A percentile compares a stretch with the other conserved stretches of the same genome.
phyloP scores from a whole-genome alignment of 768 basidiomycete species.

The Pleurotus citrinopileatus region DNA sequence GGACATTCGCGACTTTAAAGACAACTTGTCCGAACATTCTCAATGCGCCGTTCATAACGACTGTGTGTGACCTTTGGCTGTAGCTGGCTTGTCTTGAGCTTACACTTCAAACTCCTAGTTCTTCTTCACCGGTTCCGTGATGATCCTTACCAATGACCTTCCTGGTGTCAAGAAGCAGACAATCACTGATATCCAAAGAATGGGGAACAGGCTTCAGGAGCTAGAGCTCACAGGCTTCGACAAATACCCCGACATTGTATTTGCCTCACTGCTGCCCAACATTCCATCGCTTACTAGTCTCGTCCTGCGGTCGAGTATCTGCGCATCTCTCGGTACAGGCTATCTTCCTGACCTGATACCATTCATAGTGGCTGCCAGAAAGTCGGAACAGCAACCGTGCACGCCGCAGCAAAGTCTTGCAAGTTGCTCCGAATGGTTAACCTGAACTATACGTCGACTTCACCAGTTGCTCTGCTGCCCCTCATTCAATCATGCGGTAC shows the following conservation, averaged over 20 bases:
- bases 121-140: constrained; percentile 52
- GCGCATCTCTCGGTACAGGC: neutral
- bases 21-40: constrained; percentile 49
- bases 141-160: constrained; percentile 45
- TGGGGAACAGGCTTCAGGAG: constrained; percentile 37
- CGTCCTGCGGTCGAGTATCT: constrained; percentile 47
- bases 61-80: no score
- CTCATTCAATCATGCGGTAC: constrained; percentile 31
- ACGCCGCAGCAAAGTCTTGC: constrained; percentile 40
- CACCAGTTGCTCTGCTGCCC: constrained; percentile 44
- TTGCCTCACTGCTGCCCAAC: constrained; percentile 46
- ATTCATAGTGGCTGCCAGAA: constrained; percentile 54
- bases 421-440: constrained; percentile 46
- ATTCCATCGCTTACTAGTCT: constrained; percentile 45
- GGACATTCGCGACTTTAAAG: constrained; percentile 49
- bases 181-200: constrained; percentile 38
- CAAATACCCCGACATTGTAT: constrained; percentile 47
- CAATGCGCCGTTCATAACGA: constrained; percentile 50
- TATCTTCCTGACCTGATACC: neutral
- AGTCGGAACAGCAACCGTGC: constrained; percentile 47
- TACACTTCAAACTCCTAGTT: constrained; percentile 32
- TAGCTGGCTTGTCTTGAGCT: no score
- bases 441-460: constrained; percentile 56
- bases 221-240: constrained; percentile 51
- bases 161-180: constrained; percentile 53